phyloP scores from a whole-genome alignment of 2,329 filamentous ascomycete species.

The Ploettnerulaceae sp. region DNA sequence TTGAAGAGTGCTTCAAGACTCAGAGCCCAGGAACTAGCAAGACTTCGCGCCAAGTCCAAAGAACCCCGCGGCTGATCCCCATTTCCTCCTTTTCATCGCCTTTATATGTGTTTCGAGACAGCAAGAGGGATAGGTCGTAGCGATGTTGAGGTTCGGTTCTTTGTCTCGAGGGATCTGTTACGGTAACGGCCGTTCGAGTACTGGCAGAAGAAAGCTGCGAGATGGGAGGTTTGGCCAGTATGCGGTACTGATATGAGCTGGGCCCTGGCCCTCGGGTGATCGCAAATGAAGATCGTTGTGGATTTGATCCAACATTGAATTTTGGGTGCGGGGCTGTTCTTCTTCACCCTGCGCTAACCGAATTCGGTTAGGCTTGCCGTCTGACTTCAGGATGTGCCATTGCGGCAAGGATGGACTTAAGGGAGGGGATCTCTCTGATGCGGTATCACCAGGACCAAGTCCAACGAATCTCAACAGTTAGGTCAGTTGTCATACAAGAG shows the following conservation, averaged over 20 bases:
- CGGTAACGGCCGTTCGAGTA: constrained; percentile 1
- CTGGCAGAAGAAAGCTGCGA: constrained; percentile 2
- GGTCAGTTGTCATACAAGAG: constrained; percentile 17
- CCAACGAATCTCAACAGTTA: constrained; percentile 16
- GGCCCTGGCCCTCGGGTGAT: constrained; percentile 3
- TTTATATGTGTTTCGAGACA: constrained; percentile 14
- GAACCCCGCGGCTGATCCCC: not conserved
- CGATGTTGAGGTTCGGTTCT: constrained; percentile 5
- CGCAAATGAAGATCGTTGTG: constrained; percentile 9
- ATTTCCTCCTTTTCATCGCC: constrained; percentile 3
- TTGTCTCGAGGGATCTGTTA: constrained; percentile 11
- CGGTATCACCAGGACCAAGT: constrained; percentile 11
- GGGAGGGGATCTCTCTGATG: constrained; percentile 15
- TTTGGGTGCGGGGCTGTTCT: not conserved
- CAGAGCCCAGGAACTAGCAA: constrained; percentile 17
- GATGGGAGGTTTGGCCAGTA: not conserved
- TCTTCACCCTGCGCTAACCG: constrained; percentile 12
- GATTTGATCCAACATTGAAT: constrained; percentile 10
- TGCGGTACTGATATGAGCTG: constrained; percentile 8
- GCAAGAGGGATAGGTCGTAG: constrained; percentile 13
- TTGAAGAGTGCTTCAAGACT: constrained; percentile 15
- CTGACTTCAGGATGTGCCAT: constrained; percentile 13
- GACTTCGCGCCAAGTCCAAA: constrained; percentile 18
- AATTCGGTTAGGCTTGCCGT: constrained; percentile 7
- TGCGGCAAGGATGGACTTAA: constrained; percentile 9